Conservation (phyloP, 2,329 filamentous ascomycete species). For the Aspergillus quadricinctus region DNA sequence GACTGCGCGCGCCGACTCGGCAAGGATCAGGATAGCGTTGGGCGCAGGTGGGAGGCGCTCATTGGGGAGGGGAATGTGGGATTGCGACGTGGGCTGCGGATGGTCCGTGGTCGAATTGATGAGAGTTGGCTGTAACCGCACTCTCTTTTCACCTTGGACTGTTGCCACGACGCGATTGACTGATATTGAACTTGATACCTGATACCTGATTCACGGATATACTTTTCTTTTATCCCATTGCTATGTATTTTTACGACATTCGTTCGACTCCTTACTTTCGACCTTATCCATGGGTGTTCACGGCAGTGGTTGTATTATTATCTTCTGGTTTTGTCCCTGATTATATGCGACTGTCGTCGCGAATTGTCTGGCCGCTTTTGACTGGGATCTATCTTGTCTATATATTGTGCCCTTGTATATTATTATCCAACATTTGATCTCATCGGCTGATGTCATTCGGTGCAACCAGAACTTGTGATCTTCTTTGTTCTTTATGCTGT, state of each 20-base stretch:
- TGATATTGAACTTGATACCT: background rate
- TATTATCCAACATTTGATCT: background rate
- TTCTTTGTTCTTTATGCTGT: background rate
- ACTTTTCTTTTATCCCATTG: background rate
- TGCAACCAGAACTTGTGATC: background rate
- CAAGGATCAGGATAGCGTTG: constrained; percentile 37
- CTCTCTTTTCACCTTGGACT: background rate
- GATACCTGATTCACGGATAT: background rate
- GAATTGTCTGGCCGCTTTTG: background rate
- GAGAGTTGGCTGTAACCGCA: constrained; percentile 20
- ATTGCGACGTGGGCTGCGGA: constrained; percentile 30
- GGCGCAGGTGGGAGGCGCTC: constrained; percentile 40
- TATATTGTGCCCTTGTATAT: background rate
- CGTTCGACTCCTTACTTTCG: background rate
- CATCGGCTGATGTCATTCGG: background rate
- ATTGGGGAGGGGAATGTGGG: constrained; percentile 42
- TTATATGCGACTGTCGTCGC: background rate
- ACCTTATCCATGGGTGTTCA: background rate
- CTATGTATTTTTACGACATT: background rate
- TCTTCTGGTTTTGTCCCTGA: background rate
- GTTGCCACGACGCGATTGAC: background rate
- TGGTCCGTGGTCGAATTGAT: constrained; percentile 22
- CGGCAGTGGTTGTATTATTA: constrained; percentile 1
- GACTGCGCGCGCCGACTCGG: constrained; percentile 43
- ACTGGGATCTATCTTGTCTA: constrained; percentile 1